Evolutionary conservation across 192 early-diverging fungal species (phyloP).

Genomic region (Entomortierella lignicola): DNA sequence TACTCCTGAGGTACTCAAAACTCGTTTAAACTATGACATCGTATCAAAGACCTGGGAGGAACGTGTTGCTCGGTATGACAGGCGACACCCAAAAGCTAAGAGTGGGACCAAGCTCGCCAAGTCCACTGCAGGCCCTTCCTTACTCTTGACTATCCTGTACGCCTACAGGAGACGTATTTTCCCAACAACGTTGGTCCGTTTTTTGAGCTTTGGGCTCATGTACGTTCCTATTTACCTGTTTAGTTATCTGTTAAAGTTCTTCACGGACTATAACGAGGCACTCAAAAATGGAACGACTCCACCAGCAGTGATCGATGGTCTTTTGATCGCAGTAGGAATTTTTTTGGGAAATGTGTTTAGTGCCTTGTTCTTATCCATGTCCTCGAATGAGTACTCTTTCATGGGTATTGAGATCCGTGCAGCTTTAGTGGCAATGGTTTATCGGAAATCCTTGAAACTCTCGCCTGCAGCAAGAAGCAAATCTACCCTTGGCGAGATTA

Average conservation of each 20-base stretch:
- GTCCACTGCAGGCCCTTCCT: conserved; percentile 6
- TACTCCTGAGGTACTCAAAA: conserved; percentile 5
- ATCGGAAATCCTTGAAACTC: conserved; percentile 80
- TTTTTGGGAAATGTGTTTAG: conserved; percentile 25
- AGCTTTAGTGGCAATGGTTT: conserved; percentile 61
- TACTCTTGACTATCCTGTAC: conserved; percentile 14
- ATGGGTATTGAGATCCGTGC: conserved; percentile 63
- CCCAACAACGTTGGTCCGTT: conserved; percentile 16
- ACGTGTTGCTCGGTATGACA: conserved; percentile 1
- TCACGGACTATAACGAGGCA: conserved; percentile 42
- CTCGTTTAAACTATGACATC: conserved; percentile 17
- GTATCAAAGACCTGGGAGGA: conserved; percentile 21
- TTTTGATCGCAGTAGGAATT: conserved; percentile 33
- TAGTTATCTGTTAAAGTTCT: conserved; percentile 28
- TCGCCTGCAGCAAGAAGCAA: conserved; percentile 61
- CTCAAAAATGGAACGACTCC: conserved; percentile 22
- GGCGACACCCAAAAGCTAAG: not conserved
- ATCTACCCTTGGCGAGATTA: conserved; percentile 43
- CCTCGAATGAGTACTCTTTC: conserved; percentile 54
- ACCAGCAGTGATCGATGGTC: conserved; percentile 13
- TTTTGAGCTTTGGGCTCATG: conserved; percentile 22
- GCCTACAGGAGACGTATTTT: conserved; percentile 23
- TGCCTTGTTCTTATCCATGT: conserved; percentile 27
- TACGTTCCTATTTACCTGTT: conserved; percentile 34
- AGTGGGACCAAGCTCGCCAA: not conserved